Conservation (phyloP, 331 rosid genomes). For the Phaseolus coccineus region DNA sequence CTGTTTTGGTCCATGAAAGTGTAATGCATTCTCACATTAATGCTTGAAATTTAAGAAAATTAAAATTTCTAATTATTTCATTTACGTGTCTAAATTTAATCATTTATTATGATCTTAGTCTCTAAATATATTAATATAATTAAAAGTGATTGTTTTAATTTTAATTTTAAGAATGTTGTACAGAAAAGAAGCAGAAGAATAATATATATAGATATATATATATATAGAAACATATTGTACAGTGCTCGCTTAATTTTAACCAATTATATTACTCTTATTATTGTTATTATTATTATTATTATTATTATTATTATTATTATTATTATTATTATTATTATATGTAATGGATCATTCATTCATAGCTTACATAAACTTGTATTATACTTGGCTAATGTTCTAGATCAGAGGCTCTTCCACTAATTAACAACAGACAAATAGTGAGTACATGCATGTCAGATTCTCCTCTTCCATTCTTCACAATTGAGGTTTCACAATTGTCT, state of each 20-base stretch:
- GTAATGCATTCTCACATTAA: too few species aligned
- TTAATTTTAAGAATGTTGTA: conserved; percentile 43
- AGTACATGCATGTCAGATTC: conserved; percentile 35
- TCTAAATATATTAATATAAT: too few species aligned
- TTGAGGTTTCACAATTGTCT: conserved; percentile 41
- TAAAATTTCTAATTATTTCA: too few species aligned
- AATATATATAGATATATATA: conserved; percentile 45
- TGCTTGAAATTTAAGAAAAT: too few species aligned
- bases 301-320: too few species aligned
- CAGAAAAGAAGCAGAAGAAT: conserved; percentile 47
- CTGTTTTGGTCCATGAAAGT: too few species aligned
- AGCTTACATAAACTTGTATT: neutral
- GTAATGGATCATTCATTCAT: neutral
- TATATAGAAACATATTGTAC: conserved; percentile 43
- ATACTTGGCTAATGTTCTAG: neutral
- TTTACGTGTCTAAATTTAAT: too few species aligned
- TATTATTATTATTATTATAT: neutral
- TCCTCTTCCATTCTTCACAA: conserved; percentile 1
- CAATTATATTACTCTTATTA: neutral
- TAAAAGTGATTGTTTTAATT: too few species aligned
- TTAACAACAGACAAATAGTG: neutral
- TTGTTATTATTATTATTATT: too few species aligned
- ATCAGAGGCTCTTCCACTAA: neutral
- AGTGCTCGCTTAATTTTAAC: neutral
- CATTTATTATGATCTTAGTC: too few species aligned